Evolutionary conservation across 2,329 filamentous ascomycete genomes (phyloP), one percentile per base, ranked within the genome.

Genomic region (Pyrenochaeta sp.): DNA sequence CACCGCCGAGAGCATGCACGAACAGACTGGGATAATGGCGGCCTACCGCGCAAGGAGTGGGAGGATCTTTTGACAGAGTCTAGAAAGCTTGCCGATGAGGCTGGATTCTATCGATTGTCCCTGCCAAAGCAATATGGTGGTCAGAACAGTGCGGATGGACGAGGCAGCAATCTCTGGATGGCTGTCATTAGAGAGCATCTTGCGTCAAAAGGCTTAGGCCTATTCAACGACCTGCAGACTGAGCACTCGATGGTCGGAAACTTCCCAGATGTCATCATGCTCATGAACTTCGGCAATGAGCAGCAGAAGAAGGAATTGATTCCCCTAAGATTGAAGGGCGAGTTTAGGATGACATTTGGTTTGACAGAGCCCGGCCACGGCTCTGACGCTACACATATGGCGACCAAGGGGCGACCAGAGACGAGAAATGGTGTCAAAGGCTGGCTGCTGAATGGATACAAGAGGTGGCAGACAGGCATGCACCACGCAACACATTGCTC

Each of bases 391-490:
- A 88, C 85, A 2, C 82, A 84, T 64, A 87, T 87, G 83, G 81
- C 78, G 18, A 88, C 85, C 0, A 75, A 69, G 21, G 86, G 83
- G 1, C 72, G 61, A 29, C 77, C 75, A 20, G 77, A 79, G 60
- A 78, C 63, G 11, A 75, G 74, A 3, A 75, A 80, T 42, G 82
- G 80, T 0, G 73, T 75, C 4, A 67, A 76, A 1, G 81, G 81
- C 6, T 87, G 80, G 75, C 42, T 82, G 60, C 80, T 88, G 61
- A 83, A 82, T 41, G 86, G 85, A 2, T 77, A 75, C 42, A 88
- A 89, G 75, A 86, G 84, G 72, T 89, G 86, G 86, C 86, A 88
- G 77, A 87, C 84, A 1, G 85, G 85, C 2, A 85, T 86, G 72
- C 85, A 88, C 63, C 75, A 76, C 52, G 85, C 84, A 17, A 87